Conservation (phyloP, 2,329 filamentous ascomycete genomes). For the Ophiostoma ips region DNA sequence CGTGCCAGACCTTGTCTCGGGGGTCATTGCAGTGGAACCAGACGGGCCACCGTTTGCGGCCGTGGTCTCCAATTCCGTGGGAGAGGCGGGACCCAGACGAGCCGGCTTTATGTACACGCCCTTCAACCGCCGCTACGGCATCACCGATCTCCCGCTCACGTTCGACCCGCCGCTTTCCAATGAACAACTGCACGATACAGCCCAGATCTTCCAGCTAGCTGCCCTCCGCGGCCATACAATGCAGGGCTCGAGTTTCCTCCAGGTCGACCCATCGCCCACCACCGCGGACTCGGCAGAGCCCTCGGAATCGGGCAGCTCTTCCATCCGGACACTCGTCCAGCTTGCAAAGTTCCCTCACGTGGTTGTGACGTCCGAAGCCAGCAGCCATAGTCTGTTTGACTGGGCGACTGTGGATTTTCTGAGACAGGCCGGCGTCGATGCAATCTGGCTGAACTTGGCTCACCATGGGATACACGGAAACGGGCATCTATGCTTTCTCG, state of each 20-base stretch:
- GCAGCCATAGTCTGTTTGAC: slow-evolving; percentile 40
- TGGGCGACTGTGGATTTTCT: slow-evolving; percentile 39
- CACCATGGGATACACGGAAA: slow-evolving; percentile 35
- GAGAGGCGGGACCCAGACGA: neutral
- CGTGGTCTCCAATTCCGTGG: neutral
- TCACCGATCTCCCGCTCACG: slow-evolving; percentile 21
- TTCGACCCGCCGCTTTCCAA: slow-evolving; percentile 24
- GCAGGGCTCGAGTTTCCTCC: slow-evolving; percentile 12
- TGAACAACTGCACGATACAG: neutral
- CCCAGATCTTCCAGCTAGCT: neutral
- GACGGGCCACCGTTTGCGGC: slow-evolving; percentile 33
- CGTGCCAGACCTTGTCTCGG: slow-evolving; percentile 31
- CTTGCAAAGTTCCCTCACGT: slow-evolving; percentile 33
- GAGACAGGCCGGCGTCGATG: slow-evolving; percentile 33
- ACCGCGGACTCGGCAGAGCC: neutral
- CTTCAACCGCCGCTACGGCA: slow-evolving; percentile 7
- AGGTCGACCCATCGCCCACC: neutral
- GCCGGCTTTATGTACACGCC: neutral
- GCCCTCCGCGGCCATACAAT: slow-evolving; percentile 1
- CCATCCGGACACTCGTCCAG: slow-evolving; percentile 29
- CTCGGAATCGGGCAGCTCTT: neutral
- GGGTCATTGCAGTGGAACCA: slow-evolving; percentile 38
- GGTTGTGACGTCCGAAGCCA: slow-evolving; percentile 37
- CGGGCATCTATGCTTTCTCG: slow-evolving; percentile 40
- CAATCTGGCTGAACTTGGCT: slow-evolving; percentile 30